A percentile compares a stretch with the other conserved stretches of the same genome.
phyloP scores from a whole-genome alignment of 2,329 filamentous ascomycete species.

The Pezicula radicicola region DNA sequence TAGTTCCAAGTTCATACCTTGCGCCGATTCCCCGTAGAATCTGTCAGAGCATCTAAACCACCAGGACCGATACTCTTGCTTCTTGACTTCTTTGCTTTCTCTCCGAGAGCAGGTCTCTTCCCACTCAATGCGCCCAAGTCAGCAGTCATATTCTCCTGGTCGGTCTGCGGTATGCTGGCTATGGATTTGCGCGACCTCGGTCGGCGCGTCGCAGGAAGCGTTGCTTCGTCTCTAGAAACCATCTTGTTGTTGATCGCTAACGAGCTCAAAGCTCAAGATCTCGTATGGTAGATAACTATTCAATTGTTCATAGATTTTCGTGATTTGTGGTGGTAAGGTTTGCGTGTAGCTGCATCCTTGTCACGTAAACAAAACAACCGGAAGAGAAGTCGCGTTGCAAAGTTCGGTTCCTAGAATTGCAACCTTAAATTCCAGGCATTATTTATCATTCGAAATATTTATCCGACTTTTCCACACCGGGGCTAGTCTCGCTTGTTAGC shows the following conservation, averaged over 20 bases:
- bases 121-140: slow-evolving; percentile 50
- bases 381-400: slow-evolving; percentile 8
- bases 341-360: slow-evolving; percentile 5
- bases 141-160: slow-evolving; percentile 77
- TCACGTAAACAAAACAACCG: slow-evolving; percentile 23
- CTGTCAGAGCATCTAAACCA: slow-evolving; percentile 77
- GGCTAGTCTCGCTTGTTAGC: not conserved
- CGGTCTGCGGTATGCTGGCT: slow-evolving; percentile 54
- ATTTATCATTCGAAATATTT: not conserved
- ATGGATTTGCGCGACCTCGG: slow-evolving; percentile 67
- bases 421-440: not conserved
- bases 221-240: slow-evolving; percentile 40
- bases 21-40: slow-evolving; percentile 71
- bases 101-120: slow-evolving; percentile 21
- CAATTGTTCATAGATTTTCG: slow-evolving; percentile 7
- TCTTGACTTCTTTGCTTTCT: slow-evolving; percentile 62
- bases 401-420: not conserved
- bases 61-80: slow-evolving; percentile 97
- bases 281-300: not conserved
- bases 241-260: slow-evolving; percentile 24
- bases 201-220: slow-evolving; percentile 50
- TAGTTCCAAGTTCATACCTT: slow-evolving; percentile 56
- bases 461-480: not conserved
- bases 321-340: slow-evolving; percentile 7
- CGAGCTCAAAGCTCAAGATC: slow-evolving; percentile 12